Evolutionary conservation across 148 eudicot genomes (phyloP).

Genomic region (Dysphania ambrosioides): DNA sequence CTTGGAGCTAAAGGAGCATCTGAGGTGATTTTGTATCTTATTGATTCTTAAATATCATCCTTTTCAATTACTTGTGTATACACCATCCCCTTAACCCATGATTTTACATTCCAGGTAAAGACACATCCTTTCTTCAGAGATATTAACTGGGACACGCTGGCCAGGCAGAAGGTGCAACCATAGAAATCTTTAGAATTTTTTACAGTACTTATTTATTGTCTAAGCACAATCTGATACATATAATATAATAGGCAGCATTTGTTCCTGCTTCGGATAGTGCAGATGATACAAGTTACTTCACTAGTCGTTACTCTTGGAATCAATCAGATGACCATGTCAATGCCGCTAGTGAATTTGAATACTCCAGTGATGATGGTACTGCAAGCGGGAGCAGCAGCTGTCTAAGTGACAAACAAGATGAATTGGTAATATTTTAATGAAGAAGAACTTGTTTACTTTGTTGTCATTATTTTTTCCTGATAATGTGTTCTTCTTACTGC

Average conservation of each 20-base stretch:
- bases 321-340: slow-evolving; percentile 74
- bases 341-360: slow-evolving; percentile 72
- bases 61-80: slow-evolving; percentile 5
- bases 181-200: background rate
- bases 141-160: slow-evolving; percentile 97
- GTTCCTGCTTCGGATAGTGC: slow-evolving; percentile 94
- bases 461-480: slow-evolving; percentile 6
- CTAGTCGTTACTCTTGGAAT: slow-evolving; percentile 90
- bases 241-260: slow-evolving; percentile 83
- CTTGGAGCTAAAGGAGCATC: slow-evolving; percentile 97
- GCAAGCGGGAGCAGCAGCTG: slow-evolving; percentile 81
- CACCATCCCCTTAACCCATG: background rate
- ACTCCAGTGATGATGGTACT: slow-evolving; percentile 74
- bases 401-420: slow-evolving; percentile 79
- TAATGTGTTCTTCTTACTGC: background rate
- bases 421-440: slow-evolving; percentile 47
- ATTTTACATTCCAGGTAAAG: slow-evolving; percentile 62
- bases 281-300: slow-evolving; percentile 89
- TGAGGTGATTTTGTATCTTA: slow-evolving; percentile 52
- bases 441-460: background rate
- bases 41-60: background rate
- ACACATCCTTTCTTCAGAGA: slow-evolving; percentile 90
- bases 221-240: slow-evolving; percentile 14
- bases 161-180: slow-evolving; percentile 83
- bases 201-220: background rate